A percentile compares a stretch with the other conserved stretches of the same genome.
Conservation (phyloP, 2,329 filamentous ascomycete species). For the Pyrenochaeta sp. region DNA sequence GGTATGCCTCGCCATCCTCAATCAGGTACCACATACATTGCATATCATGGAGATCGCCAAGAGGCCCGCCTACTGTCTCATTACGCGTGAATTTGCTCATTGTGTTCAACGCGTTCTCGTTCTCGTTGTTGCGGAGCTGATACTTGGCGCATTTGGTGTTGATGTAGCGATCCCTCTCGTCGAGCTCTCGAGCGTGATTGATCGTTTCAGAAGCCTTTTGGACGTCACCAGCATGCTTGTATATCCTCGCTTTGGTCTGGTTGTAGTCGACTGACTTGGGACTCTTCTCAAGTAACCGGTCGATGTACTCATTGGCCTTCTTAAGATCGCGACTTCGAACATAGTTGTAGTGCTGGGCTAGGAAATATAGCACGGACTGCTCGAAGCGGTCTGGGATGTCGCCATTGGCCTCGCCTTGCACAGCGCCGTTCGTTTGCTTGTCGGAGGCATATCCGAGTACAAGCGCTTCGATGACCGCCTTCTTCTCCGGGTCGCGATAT, state of each 20-base stretch:
- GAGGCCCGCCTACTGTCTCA: constrained; percentile 84
- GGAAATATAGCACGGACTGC: constrained; percentile 86
- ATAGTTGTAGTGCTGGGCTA: constrained; percentile 98
- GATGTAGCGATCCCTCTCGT: constrained; percentile 93
- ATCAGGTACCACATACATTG: constrained; percentile 97
- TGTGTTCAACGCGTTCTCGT: constrained; percentile 83
- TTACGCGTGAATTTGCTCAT: constrained; percentile 95
- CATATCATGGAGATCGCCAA: constrained; percentile 95
- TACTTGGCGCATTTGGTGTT: constrained; percentile 99
- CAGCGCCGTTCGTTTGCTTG: constrained; percentile 60
- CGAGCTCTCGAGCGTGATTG: constrained; percentile 84
- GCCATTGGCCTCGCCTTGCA: constrained; percentile 59
- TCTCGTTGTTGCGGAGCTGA: constrained; percentile 90
- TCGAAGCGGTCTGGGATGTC: constrained; percentile 69
- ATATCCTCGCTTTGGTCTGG: constrained; percentile 94
- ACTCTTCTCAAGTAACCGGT: constrained; percentile 81
- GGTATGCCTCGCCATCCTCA: constrained; percentile 90
- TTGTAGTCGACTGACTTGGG: constrained; percentile 87
- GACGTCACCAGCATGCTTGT: constrained; percentile 86
- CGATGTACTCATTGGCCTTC: constrained; percentile 83
- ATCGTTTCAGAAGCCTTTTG: constrained; percentile 84
- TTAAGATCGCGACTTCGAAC: constrained; percentile 81
- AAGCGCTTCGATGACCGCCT: constrained; percentile 75
- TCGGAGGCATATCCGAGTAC: constrained; percentile 80
- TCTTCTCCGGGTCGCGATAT: constrained; percentile 81